Evolutionary conservation across 495 filamentous ascomycete genomes (phyloP).

Genomic region (Hypoxylon cercidicola): DNA sequence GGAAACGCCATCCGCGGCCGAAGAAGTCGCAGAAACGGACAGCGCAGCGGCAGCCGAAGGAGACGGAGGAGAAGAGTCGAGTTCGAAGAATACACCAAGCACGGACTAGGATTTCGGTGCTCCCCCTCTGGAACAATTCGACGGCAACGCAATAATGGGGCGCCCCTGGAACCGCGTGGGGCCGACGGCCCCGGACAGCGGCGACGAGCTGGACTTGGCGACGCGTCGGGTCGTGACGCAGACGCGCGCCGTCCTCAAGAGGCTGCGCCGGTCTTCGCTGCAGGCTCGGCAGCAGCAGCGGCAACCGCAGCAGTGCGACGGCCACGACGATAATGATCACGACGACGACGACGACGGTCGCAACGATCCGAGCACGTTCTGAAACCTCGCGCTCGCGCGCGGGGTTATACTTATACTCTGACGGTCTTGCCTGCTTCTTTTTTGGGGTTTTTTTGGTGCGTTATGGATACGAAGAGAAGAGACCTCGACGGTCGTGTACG

Average conservation of each 20-base stretch:
- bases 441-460: no score
- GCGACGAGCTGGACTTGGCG: no score
- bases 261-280: conserved; percentile 10
- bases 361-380: no score
- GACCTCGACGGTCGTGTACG: conserved; percentile 2
- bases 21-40: conserved; percentile 29
- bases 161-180: conserved; percentile 31
- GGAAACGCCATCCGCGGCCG: conserved; percentile 6
- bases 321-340: background rate
- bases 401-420: no score
- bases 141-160: no score
- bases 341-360: conserved; percentile 7
- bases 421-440: no score
- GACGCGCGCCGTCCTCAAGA: background rate
- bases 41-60: conserved; percentile 16
- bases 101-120: conserved; percentile 43
- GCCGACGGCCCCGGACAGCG: background rate
- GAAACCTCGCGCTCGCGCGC: no score
- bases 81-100: conserved; percentile 16
- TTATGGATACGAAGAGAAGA: background rate
- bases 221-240: no score
- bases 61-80: conserved; percentile 26
- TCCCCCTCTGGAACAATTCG: background rate
- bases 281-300: no score
- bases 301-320: no score